phyloP scores from a whole-genome alignment of 2,329 filamentous ascomycete genomes.

The Tolypocladium paradoxum region DNA sequence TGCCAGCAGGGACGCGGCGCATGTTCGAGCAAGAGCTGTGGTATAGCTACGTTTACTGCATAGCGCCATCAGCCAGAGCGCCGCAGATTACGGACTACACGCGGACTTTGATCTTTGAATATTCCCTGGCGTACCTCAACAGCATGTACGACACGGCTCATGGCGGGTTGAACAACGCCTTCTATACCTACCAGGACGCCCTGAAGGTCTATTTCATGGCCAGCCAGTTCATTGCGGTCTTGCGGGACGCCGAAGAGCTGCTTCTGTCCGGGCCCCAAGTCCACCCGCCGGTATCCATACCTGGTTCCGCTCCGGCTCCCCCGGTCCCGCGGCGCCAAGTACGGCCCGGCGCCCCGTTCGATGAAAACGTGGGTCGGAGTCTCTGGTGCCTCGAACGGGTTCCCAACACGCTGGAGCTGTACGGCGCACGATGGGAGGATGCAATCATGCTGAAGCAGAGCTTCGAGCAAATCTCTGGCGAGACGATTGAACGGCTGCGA shows the following conservation, averaged over 20 bases:
- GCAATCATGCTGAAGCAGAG: constrained; percentile 40
- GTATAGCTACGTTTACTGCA: constrained; percentile 84
- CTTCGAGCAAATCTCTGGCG: constrained; percentile 39
- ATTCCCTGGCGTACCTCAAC: constrained; percentile 71
- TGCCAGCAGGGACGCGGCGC: constrained; percentile 55
- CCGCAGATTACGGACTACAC: constrained; percentile 66
- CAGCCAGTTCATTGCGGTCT: constrained; percentile 50
- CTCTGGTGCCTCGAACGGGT: constrained; percentile 44
- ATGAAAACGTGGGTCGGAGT: constrained; percentile 45
- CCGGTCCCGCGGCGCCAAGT: constrained; percentile 38
- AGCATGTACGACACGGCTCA: constrained; percentile 59
- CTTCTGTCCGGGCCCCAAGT: constrained; percentile 40
- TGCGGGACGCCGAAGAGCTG: constrained; percentile 46
- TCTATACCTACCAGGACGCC: constrained; percentile 81
- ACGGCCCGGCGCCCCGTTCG: constrained; percentile 21
- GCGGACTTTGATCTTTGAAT: constrained; percentile 74
- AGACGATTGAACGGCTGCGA: constrained; percentile 31
- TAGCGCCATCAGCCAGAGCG: constrained; percentile 68
- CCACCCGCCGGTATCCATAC: constrained; percentile 31
- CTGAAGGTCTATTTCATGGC: constrained; percentile 71
- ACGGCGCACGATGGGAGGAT: constrained; percentile 49
- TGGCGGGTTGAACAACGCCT: constrained; percentile 47
- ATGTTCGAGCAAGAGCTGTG: constrained; percentile 81
- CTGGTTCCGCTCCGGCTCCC: constrained; percentile 38
- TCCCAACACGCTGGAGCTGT: constrained; percentile 41